Evolutionary conservation across 345 rosid species (phyloP), one percentile per base, ranked within the genome.

Genomic region (Turritis glabra): DNA sequence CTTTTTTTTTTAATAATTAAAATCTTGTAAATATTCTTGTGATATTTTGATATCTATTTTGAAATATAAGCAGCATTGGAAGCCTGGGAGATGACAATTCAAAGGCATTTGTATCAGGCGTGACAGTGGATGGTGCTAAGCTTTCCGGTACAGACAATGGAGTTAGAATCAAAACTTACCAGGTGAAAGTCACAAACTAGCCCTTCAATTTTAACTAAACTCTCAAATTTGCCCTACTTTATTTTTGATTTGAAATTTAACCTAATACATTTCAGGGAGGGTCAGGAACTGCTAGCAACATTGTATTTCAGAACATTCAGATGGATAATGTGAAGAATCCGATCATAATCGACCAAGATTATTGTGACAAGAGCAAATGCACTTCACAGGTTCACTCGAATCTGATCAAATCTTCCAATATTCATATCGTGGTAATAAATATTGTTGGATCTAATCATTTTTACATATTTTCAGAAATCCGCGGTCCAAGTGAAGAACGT

Each of bases 81-180:
- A 89, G 97, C 80, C 73, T 93, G 46, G 98, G 98, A 32, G 67
- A 68, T 8, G 77, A 65, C 30, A 69, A 84, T 38, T 82, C 96
- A 33, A 69, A 73, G 51, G 97, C 82, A 5, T 73, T 80, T 65
- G 96, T 93, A 47, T 91, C 97, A 3, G 89, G 85, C 52, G 84
- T 93, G n/a, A 81, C 82, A 0, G 85, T 93, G 3, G 74, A 85
- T 73, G 83, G 89, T 56, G 97, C 92, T 37, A 85, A 77, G 80
- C 41, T 93, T 61, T 81, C 82, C 21, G 85, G 88, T 32, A 89
- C 97, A 14, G 62, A 80, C 33, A 93, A 93, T 77, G 98, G 98
- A 13, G 87, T 93, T 14, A 81, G 98, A 79, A 89, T 93, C 78
- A 93, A 93, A 82, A 91, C 98, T 23, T 93, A 90, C 85, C 97